Conservation (phyloP, 2,329 filamentous ascomycete species). For the Apiospora phragmitis region DNA sequence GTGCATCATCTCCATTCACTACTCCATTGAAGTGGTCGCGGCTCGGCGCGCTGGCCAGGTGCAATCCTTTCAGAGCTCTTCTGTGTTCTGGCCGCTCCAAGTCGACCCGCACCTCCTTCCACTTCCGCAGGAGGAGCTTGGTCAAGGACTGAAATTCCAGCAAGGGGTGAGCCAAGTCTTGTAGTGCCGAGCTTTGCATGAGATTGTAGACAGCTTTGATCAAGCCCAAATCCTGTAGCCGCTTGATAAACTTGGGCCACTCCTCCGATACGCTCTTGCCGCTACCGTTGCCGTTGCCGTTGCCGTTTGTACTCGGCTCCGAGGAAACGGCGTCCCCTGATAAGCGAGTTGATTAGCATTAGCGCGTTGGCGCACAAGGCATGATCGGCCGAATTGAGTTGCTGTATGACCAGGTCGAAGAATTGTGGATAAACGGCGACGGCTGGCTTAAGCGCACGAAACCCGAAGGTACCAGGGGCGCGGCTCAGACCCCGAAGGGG, state of each 20-base stretch:
- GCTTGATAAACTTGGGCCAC: slow-evolving; percentile 95
- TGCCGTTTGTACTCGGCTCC: slow-evolving; percentile 51
- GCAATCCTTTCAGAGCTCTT: slow-evolving; percentile 80
- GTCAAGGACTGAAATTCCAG: slow-evolving; percentile 92
- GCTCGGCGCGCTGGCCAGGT: slow-evolving; percentile 75
- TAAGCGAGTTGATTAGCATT: slow-evolving; percentile 92
- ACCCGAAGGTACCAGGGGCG: slow-evolving; percentile 71
- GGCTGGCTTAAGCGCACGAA: slow-evolving; percentile 87
- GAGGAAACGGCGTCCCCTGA: slow-evolving; percentile 87
- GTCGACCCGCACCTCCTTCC: slow-evolving; percentile 83
- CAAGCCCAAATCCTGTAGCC: slow-evolving; percentile 86
- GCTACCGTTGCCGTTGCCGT: slow-evolving; percentile 34
- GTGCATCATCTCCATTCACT: slow-evolving; percentile 37
- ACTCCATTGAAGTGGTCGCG: slow-evolving; percentile 30
- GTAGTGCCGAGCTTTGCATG: slow-evolving; percentile 91
- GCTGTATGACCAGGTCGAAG: slow-evolving; percentile 88
- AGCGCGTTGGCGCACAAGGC: slow-evolving; percentile 93
- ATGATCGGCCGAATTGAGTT: slow-evolving; percentile 92
- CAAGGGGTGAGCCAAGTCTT: slow-evolving; percentile 86
- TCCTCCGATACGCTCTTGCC: slow-evolving; percentile 57
- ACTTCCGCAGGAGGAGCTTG: slow-evolving; percentile 83
- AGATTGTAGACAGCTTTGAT: slow-evolving; percentile 89
- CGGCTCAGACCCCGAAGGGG: slow-evolving; percentile 37
- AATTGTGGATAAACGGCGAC: slow-evolving; percentile 92
- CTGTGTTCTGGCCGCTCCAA: slow-evolving; percentile 86